Base-by-base conservation (phyloP, 768 basidiomycete species). In the Boletus pseudopeckii region DNA sequence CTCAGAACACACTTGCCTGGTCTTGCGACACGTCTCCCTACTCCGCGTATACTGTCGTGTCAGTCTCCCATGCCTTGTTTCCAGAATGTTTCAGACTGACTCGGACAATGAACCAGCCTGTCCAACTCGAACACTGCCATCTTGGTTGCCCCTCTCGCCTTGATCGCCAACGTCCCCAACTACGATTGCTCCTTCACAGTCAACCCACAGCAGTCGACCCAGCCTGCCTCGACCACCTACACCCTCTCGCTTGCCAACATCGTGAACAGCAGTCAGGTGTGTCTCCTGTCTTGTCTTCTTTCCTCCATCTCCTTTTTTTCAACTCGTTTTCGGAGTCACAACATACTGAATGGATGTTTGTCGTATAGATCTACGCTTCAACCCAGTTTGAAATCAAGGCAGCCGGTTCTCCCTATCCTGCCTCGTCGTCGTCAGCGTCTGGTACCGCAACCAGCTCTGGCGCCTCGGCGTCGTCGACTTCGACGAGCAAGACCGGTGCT, bases 1-100 rank as follows among this genome's bases (percentile, higher is more conserved):
- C 82, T 9, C 22, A 45, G n/a, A 88, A 88, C 66, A 75, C 73
- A n/a, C 61, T 88, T 40, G 60, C 68, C 3, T 88, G 86, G 86
- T 73, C 72, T 3, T 88, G 86, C 70, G 41, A 75, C 4, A 63
- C 73, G 30, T 67, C 75, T 11, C 60, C 73, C 14, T 63, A 69
- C 43, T 28, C 56, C 5, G 66, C 66, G 5, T 88, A 80, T 60
- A 85, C 79, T 9, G 69, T 86, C 45, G 65, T 59, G 83, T 77
- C 37, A 24, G 54, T 50, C 37, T 14, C 26, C 55, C 33, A 10
- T 24, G 6, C 24, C 45, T n/a, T 39, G 24, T 48, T 52, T 43
- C 30, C 37, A 64, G 52, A 52, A 53, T 41, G 18, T 50, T 17
- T 5, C n/a, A 34, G 22, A 30, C 57, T 59, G 14, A 64, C 53